Base-by-base conservation (phyloP, 371 early-diverging fungal genomes). In the Haplosporangium sp. region DNA sequence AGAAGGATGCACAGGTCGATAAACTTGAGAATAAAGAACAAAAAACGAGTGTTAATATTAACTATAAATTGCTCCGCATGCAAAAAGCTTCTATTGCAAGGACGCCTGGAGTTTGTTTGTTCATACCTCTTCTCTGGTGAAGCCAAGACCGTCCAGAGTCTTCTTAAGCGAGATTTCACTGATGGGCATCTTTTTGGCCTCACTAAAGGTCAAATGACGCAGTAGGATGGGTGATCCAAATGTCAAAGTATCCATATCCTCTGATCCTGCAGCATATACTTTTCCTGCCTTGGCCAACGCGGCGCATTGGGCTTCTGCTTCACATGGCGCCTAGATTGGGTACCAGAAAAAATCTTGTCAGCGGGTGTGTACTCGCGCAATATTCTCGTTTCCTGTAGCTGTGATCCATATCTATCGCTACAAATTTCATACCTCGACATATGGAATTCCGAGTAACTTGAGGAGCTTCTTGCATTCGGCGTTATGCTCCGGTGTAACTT, bases 301-400 rank as follows among this genome's bases (percentile, higher is more conserved):
- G 5, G 99, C 99, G 82, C 99, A 99, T 81, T 98, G 99, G 4
- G 99, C 99, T 81, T 99, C 99, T 5, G 99, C 99, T 86, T 99
- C 99, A 80, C 97, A 95, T 8, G 99, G 99, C 6, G 99, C 99
- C 81, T 93, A 63, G 43, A 21, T 36, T 53, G 20, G 42, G 5
- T 45, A 38, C 18, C 14, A 8, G 10, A 56, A 18, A 10, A 6
- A 18, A 37, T 0, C 13, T n/a, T n/a, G n/a, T n/a, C n/a, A n/a
- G n/a, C n/a, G n/a, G n/a, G n/a, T n/a, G n/a, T n/a, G n/a, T n/a
- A n/a, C n/a, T n/a, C n/a, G n/a, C n/a, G n/a, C n/a, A n/a, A n/a
- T n/a, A n/a, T n/a, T n/a, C n/a, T n/a, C n/a, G n/a, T n/a, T n/a
- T n/a, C n/a, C n/a, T n/a, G n/a, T n/a, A n/a, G n/a, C n/a, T n/a